A percentile compares a stretch with the other conserved stretches of the same genome.
These are phyloP conservation scores for Fonsecaea nubica DNA, from an alignment of 2,329 filamentous ascomycete genomes.

Conservation along the genomic window DNA sequence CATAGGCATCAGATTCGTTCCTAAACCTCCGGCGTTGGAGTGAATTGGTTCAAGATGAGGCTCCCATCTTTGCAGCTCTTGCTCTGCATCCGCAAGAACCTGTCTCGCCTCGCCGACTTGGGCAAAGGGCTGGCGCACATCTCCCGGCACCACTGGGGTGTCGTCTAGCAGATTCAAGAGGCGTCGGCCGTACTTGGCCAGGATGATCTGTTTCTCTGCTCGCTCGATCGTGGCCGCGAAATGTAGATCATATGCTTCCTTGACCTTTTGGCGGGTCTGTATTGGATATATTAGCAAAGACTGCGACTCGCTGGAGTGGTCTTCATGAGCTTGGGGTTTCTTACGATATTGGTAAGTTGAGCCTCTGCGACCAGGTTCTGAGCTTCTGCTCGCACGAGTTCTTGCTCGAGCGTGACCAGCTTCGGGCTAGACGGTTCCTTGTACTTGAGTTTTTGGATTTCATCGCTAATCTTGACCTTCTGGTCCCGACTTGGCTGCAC, in stretches of 20 bases:
- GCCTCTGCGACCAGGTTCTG: constrained; percentile 96
- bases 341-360: constrained; percentile 89
- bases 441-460: constrained; percentile 88
- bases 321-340: constrained; percentile 41
- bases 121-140: constrained; percentile 72
- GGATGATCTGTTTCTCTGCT: constrained; percentile 93
- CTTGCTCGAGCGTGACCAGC: constrained; percentile 87
- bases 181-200: constrained; percentile 87
- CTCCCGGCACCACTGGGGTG: constrained; percentile 85
- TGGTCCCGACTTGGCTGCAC: constrained; percentile 91
- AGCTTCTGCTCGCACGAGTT: constrained; percentile 92
- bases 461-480: constrained; percentile 86
- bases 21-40: constrained; percentile 56
- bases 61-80: constrained; percentile 80
- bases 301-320: background rate
- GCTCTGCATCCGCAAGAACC: constrained; percentile 90
- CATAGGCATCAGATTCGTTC: constrained; percentile 48
- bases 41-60: constrained; percentile 62
- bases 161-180: constrained; percentile 88
- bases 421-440: constrained; percentile 87
- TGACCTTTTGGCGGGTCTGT: constrained; percentile 92
- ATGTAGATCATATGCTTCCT: constrained; percentile 89
- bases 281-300: constrained; percentile 19
- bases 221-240: constrained; percentile 92
- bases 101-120: constrained; percentile 73